These are phyloP conservation scores for Venturiaceae sp. DNA, from an alignment of 2,329 filamentous ascomycete species.

Conservation along the genomic window DNA sequence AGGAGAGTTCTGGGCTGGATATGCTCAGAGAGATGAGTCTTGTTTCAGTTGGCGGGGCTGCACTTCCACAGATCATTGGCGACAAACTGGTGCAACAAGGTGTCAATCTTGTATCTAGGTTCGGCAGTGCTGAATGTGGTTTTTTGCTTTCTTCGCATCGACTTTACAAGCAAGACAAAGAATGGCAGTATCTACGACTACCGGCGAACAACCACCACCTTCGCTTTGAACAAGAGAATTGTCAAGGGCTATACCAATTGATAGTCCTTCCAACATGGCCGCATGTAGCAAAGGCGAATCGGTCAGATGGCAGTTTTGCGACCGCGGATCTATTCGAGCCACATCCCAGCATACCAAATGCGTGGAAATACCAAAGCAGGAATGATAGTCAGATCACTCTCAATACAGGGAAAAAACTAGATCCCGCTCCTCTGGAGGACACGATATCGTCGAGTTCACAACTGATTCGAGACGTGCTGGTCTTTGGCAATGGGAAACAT, in stretches of 20 bases:
- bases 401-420: conserved; percentile 41
- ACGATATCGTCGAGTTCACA: conserved; percentile 35
- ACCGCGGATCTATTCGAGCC: conserved; percentile 38
- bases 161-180: conserved; percentile 42
- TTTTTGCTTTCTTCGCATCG: conserved; percentile 55
- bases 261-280: conserved; percentile 47
- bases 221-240: conserved; percentile 35
- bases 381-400: conserved; percentile 38
- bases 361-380: conserved; percentile 37
- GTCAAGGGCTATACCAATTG: conserved; percentile 39
- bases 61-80: conserved; percentile 50
- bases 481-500: conserved; percentile 45
- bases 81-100: conserved; percentile 42
- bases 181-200: conserved; percentile 50
- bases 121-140: conserved; percentile 57
- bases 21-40: conserved; percentile 37
- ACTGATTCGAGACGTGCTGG: conserved; percentile 45
- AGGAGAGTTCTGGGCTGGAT: conserved; percentile 44
- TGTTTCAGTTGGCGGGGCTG: conserved; percentile 49
- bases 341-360: conserved; percentile 31
- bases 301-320: conserved; percentile 37
- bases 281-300: conserved; percentile 24
- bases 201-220: conserved; percentile 22
- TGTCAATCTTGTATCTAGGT: conserved; percentile 50
- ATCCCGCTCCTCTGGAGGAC: conserved; percentile 42